Percentiles rank a stretch among this genome's conserved stretches.
These are phyloP conservation scores for Rhodotorula diobovata DNA, from an alignment of 768 basidiomycete species.

Conservation along the genomic window DNA sequence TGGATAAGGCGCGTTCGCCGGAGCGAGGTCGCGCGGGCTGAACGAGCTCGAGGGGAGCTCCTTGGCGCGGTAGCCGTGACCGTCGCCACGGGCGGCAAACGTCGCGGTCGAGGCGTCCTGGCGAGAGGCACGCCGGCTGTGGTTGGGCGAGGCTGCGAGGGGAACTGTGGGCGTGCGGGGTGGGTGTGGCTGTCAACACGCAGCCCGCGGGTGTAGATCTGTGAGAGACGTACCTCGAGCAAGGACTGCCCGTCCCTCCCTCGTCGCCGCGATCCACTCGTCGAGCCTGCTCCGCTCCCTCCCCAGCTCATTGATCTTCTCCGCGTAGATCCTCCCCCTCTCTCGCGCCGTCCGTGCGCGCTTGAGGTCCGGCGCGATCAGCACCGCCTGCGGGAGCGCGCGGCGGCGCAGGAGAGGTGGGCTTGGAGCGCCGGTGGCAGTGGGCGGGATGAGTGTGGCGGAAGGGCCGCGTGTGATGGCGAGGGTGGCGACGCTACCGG, in stretches of 20 bases:
- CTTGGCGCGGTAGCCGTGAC: constrained; percentile 19
- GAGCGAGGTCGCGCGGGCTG: constrained; percentile 3
- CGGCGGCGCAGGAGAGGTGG: not conserved
- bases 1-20: constrained; percentile 8
- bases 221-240: constrained; percentile 11
- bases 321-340: constrained; percentile 66
- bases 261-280: constrained; percentile 65
- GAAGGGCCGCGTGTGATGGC: not conserved
- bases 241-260: not conserved
- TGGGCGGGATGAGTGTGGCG: too few relatives aligned
- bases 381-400: constrained; percentile 48
- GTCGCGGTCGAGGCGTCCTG: constrained; percentile 24
- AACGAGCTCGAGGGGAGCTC: constrained; percentile 13
- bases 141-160: not conserved
- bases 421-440: too few relatives aligned
- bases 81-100: constrained; percentile 24
- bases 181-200: too few relatives aligned
- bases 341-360: constrained; percentile 59
- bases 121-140: constrained; percentile 1
- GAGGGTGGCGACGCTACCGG: not conserved
- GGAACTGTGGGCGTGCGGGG: not conserved
- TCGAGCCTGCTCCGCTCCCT: constrained; percentile 68
- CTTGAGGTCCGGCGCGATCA: constrained; percentile 53
- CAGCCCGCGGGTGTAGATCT: too few relatives aligned
- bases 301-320: constrained; percentile 76